Base-by-base conservation (phyloP, 257 asterid species). In the Paraleonurus japonicus region DNA sequence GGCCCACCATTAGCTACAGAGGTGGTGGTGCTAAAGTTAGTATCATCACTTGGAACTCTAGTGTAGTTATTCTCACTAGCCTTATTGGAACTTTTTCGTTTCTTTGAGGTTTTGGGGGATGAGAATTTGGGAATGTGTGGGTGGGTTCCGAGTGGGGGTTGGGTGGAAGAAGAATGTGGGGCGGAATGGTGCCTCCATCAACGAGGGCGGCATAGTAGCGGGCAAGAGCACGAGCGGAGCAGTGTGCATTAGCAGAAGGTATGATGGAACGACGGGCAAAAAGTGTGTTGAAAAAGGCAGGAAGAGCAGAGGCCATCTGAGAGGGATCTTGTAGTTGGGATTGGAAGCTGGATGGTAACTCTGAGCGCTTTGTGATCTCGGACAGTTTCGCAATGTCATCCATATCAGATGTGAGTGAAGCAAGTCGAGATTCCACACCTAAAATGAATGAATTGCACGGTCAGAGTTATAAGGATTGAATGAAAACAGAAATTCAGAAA, bases 341-440 rank as follows among this genome's bases (percentile, higher is more conserved):
- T 77, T 84, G 90, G 85, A 94, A 91, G 81, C 83, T 78, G 73
- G 98, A 79, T 35, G 97, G 98, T 41, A 91, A 68, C 15, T 75
- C 88, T 13, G 85, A 20, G 33, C 92, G 94, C 17, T 75, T 81
- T 67, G 81, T 61, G 26, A 85, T 43, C 66, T 74, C 82, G 0
- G 96, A 76, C 60, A 87, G 80, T 77, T 76, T 86, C 65, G 61
- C 76, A 30, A 91, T 79, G 71, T 94, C 98, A 16, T 88, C 96
- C 88, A 82, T 81, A 57, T 94, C 98, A 5, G 88, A 65, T 43
- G 96, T 89, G 58, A 94, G 97, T 15, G 95, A 76, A 19, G 98
- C 98, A 16, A 94, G 97, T 60, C 98, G 92, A 51, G 98, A 89
- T 71, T 94, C 98, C 71, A 94, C 97, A 72, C 98, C 98, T 94